Percentiles rank a stretch among this genome's conserved stretches.
Conservation (phyloP, 176 grass and related monocot genomes). For the Themeda triandra region DNA sequence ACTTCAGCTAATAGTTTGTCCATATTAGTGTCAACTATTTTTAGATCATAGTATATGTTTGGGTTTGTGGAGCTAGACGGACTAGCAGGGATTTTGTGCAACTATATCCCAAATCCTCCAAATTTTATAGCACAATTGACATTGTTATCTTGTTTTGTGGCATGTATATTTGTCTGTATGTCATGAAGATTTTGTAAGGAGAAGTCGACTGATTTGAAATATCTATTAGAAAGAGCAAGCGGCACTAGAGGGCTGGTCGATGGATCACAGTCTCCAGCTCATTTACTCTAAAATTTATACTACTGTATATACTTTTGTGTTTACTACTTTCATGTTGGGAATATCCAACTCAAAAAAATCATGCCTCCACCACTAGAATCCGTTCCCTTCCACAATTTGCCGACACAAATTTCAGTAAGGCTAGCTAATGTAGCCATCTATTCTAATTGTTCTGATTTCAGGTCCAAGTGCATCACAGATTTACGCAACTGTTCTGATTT, state of each 20-base stretch:
- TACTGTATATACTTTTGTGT: background rate
- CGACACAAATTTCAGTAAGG: background rate
- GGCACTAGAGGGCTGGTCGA: background rate
- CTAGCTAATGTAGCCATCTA: background rate
- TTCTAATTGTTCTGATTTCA: background rate
- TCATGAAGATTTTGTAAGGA: background rate
- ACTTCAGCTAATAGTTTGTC: too few relatives aligned
- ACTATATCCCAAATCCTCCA: background rate
- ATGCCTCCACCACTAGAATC: background rate
- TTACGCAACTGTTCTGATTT: background rate
- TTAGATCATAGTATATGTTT: too few relatives aligned
- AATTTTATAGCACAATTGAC: background rate
- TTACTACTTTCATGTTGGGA: background rate
- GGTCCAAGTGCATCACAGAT: constrained; percentile 12
- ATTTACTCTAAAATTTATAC: background rate
- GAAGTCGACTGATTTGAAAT: background rate
- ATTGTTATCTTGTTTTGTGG: background rate
- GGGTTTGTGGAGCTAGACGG: too few relatives aligned
- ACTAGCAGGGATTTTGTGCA: background rate
- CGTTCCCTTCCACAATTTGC: background rate
- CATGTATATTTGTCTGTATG: background rate
- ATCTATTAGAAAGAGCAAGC: background rate
- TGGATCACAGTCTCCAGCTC: background rate
- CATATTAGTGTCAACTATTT: too few relatives aligned
- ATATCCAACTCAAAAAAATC: background rate